Base-by-base conservation (phyloP, 2,329 filamentous ascomycete genomes). In the Colletotrichum cordylinicola region DNA sequence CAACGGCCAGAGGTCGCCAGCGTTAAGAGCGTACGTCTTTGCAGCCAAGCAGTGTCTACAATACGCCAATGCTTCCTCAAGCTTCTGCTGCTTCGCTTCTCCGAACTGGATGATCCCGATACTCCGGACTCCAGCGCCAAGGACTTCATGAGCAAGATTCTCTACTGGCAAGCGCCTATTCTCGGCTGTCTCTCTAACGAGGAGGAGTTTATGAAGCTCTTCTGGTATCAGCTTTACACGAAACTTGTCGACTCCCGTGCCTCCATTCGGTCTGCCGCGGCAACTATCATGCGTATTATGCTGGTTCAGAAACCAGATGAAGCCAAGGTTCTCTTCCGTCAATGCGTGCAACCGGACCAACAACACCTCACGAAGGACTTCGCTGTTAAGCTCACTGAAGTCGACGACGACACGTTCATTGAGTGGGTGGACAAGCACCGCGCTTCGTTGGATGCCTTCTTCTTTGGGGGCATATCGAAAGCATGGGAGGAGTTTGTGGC, bases 151-250 rank as follows among this genome's bases (percentile, higher is more conserved):
- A 91, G 95, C 75, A 96, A 96, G 82, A 91, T 99, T 80, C 92
- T 95, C 0, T 98, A 98, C 83, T 99, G 97, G 97, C 97, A 98
- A 83, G 96, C 95, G 24, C 94, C 98, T 21, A 92, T 99, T 18
- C 87, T 99, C 18, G 93, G 93, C 3, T 92, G 93, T 6, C 92
- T 97, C 18, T 94, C 94, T 4, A 89, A 91, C 8, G 95, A 98
- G 60, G 92, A 94, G n/a, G 93, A 95, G 12, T 94, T 95, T 81
- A 90, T 98, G 80, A 94, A 94, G 78, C 89, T 98, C 39, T 91
- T 98, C 56, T 98, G 96, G 88, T 98, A 98, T 81, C 92, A 98
- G 76, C 91, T 99, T 4, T 99, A 98, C 82, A 93, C 93, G 9
- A 98, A 98, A 82, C 88, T 98, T 43, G 92, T 97, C 9, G 95